Evolutionary conservation across 2,329 filamentous ascomycete species (phyloP).

Genomic region (Alternaria arborescens): DNA sequence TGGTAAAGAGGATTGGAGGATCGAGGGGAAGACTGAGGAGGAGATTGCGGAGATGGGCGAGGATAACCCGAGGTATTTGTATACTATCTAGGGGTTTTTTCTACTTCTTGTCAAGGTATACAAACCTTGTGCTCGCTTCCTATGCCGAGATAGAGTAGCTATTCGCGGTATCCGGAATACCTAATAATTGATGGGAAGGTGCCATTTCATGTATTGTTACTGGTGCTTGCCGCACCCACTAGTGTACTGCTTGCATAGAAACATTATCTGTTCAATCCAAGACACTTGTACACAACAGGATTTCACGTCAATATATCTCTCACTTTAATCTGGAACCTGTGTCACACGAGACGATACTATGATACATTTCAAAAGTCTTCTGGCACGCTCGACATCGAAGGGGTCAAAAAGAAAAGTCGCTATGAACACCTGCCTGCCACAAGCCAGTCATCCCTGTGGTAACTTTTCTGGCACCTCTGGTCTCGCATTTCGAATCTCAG

Average conservation of each 20-base stretch:
- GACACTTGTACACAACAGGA: too few relatives aligned
- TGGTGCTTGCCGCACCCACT: too few relatives aligned
- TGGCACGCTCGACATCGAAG: too few relatives aligned
- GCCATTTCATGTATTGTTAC: too few relatives aligned
- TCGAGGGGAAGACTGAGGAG: constrained; percentile 36
- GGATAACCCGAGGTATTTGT: constrained; percentile 36
- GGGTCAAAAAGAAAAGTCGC: too few relatives aligned
- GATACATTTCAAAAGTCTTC: not conserved
- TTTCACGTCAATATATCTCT: too few relatives aligned
- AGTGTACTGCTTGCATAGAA: too few relatives aligned
- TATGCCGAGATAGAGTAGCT: not conserved
- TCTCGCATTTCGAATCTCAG: not conserved
- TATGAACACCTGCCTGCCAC: too few relatives aligned
- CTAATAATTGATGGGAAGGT: too few relatives aligned
- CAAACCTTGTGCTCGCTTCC: not conserved
- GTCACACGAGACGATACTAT: not conserved
- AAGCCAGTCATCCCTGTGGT: too few relatives aligned
- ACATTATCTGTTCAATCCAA: too few relatives aligned
- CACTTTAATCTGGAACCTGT: not conserved
- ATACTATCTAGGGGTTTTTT: constrained; percentile 26
- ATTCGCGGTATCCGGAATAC: not conserved
- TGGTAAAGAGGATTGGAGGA: constrained; percentile 34
- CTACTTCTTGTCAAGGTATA: not conserved
- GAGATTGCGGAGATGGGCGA: constrained; percentile 38
- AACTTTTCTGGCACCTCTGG: too few relatives aligned